Conservation (phyloP, 305 asterid genomes). For the Fraxinus angustifolia region DNA sequence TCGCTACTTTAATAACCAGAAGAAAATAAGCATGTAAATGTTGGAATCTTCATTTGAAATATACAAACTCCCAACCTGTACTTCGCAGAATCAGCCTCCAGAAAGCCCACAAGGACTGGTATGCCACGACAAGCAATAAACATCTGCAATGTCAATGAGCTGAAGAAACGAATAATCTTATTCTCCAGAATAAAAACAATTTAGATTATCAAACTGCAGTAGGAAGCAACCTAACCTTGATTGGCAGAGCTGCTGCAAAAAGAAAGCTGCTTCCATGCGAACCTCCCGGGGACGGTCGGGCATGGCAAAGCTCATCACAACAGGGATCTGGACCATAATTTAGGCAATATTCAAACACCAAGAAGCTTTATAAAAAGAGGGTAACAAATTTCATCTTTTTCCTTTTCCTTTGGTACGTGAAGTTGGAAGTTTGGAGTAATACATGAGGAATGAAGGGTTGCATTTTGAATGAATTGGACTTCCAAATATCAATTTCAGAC, state of each 20-base stretch:
- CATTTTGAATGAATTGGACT: not conserved
- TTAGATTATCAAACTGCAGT: constrained; percentile 9
- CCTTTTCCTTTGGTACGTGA: not conserved
- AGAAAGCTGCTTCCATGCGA: constrained; percentile 96
- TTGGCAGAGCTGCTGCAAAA: constrained; percentile 94
- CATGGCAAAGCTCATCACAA: constrained; percentile 89
- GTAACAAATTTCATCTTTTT: constrained; percentile 8
- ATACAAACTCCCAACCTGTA: constrained; percentile 56
- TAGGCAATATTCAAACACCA: constrained; percentile 7
- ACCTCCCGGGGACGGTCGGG: constrained; percentile 93
- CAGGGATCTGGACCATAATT: constrained; percentile 64
- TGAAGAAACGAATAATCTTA: constrained; percentile 40
- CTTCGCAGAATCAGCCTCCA: constrained; percentile 96
- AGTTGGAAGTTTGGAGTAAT: not conserved
- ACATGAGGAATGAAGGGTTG: not conserved
- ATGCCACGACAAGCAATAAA: constrained; percentile 97
- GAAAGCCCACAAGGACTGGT: constrained; percentile 92
- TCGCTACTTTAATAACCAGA: not conserved
- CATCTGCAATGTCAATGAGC: constrained; percentile 92
- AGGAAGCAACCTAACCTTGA: constrained; percentile 61
- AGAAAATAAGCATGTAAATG: not conserved
- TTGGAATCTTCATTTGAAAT: constrained; percentile 2
- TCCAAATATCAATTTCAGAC: not conserved
- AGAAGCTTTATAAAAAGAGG: not conserved
- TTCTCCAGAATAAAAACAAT: constrained; percentile 18